Base-by-base conservation (phyloP, 257 asterid species). In the Anisodus acutangulus region DNA sequence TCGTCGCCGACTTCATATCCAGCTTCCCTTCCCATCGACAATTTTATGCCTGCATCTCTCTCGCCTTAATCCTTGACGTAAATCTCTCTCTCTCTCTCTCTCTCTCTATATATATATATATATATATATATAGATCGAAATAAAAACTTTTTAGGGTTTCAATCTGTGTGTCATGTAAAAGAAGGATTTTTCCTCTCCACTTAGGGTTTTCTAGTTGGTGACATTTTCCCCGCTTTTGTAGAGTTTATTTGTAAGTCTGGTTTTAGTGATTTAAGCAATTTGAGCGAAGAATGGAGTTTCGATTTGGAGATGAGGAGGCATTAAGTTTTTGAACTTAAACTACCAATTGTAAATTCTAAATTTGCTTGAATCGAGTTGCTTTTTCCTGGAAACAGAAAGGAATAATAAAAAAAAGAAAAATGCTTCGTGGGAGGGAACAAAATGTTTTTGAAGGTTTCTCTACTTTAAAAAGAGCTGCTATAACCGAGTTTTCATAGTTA, bases 1-100 rank as follows among this genome's bases (percentile, higher is more conserved):
- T 95, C 88, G 71, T 92, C 39, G 85, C 87, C 3, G 97, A 94
- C 41, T 93, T 94, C 88, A 85, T 58, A 87, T 84, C 92, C 64
- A 83, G 84, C 3, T 89, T 95, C 84, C 89, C 92, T 19, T 89
- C 86, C 81, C 87, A 93, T 49, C 80, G 84, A 41, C 90, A 90
- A 57, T 92, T 93, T 72, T 74, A 84, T 35, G 94, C 90, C 84
- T 93, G 98, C 90, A 87, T 93, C 51, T 91, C 97, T 53, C 92
- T 95, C 84, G 95, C 91, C 76, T 79, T 92, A 19, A 91, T 95
- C 57, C 86, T 91, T 8, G 39, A 93, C 35, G 92, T 89, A 53
- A 13, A 80, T 37, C 43, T 89, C 87, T 90, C 35, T 31, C 35
- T 31, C 35, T 31, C 35, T 31, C 82, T 86, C 71, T n/a, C n/a